Evolutionary conservation across 129 eudicot genomes (phyloP), one percentile per base, ranked within the genome.

Genomic region (Chrysanthemum makinoi): DNA sequence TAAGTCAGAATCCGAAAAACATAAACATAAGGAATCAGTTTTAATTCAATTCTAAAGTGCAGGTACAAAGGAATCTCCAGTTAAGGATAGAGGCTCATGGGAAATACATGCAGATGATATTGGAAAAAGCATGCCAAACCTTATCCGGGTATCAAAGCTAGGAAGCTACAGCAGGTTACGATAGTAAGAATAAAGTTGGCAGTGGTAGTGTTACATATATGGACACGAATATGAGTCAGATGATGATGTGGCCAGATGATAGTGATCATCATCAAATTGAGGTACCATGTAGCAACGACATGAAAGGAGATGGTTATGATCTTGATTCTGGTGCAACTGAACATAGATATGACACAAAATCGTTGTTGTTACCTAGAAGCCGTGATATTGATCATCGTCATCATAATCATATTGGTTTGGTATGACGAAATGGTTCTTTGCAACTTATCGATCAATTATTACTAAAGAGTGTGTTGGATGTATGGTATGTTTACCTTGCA

Each of bases 81-180:
- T 79, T 94, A 62, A 79, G 96, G 79, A 94, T 94, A 39, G 98
- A 94, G 62, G 98, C 98, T 2, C 98, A 94, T 82, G 98, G 97
- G 30, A 94, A 94, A 76, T 94, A 94, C 96, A 89, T 94, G 98
- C 97, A 89, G 56, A 86, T 89, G 15, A 94, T 94, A 62, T 89
- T 94, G 6, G 97, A 94, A 77, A 94, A 89, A 75, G 98, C 98
- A 14, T 94, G 96, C 75, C 96, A 94, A 87, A 90, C 97, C 30
- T 88, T 93, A 13, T 91, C 90, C 24, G 91, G 91, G 7, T 95
- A 86, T 39, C 83, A 91, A 61, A 86, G 86, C 82, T 83, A 75
- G 87, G 66, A 64, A 13, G 80, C 77, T 5, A 68, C 80, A 5
- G 65, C 76, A 22, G 78, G 71, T 69, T 69, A 72, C 86, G 70